Percentiles rank a stretch among this genome's conserved stretches.
Evolutionary conservation across 2,329 filamentous ascomycete genomes (phyloP).

Genomic region (Monascus ruber): DNA sequence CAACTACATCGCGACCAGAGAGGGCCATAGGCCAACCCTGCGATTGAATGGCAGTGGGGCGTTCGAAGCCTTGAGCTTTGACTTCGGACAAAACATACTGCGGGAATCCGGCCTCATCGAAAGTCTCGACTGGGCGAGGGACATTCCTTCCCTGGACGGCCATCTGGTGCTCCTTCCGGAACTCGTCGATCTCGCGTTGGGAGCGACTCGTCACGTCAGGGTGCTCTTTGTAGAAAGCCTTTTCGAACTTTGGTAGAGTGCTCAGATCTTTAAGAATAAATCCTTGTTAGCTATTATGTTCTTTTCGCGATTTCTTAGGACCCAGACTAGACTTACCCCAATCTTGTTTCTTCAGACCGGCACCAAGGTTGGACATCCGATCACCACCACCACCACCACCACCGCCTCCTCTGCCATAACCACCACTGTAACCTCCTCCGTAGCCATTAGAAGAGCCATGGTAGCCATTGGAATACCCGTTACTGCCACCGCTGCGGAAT

Average conservation of each 20-base stretch:
- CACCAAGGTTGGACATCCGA: conserved; percentile 84
- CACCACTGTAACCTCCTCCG: conserved; percentile 21
- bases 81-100: conserved; percentile 97
- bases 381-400: conserved; percentile 65
- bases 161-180: conserved; percentile 77
- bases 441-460: conserved; percentile 32
- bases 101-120: conserved; percentile 95
- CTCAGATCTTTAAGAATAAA: conserved; percentile 49
- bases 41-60: conserved; percentile 90
- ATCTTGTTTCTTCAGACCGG: conserved; percentile 73
- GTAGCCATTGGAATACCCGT: conserved; percentile 33
- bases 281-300: too few relatives aligned
- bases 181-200: conserved; percentile 69
- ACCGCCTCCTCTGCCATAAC: conserved; percentile 26
- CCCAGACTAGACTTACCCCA: conserved; percentile 56
- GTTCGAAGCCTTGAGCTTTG: conserved; percentile 91
- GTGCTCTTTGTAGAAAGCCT: conserved; percentile 98
- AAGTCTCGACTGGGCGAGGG: conserved; percentile 89
- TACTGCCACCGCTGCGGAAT: conserved; percentile 20
- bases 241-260: conserved; percentile 89
- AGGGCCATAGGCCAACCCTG: conserved; percentile 99
- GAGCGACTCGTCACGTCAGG: conserved; percentile 64
- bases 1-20: conserved; percentile 93
- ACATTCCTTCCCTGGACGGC: conserved; percentile 68
- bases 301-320: too few relatives aligned